Evolutionary conservation across 768 basidiomycete genomes (phyloP), one percentile per base, ranked within the genome.

Genomic region (Tephrocybe sp.): DNA sequence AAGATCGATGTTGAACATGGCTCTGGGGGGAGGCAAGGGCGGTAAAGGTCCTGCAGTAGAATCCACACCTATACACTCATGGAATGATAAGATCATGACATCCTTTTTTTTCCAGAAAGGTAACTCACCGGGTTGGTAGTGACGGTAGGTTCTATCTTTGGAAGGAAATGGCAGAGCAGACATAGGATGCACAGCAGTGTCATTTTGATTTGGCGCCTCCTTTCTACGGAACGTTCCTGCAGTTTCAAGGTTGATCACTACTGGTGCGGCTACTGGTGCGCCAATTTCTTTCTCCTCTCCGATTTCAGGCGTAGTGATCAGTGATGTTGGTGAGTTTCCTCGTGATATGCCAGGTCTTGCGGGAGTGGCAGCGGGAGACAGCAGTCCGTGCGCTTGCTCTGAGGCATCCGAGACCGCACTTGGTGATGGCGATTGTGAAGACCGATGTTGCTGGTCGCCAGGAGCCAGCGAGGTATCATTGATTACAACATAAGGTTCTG

Each of bases 31-130:
- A 30, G 81, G 79, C 23, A 52, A 22, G 40, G 45, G 19, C 33
- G 88, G 87, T 52, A 87, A 73, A 41, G 88, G 87, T 4, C 86
- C 85, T 36, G 87, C 87, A 19, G 78, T 87, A 6, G 85, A 74
- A 66, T 90, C 84, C 1, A 84, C 59, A 43, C 80, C 78, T 73
- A 11, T 16, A 36, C 10, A 33, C 12, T 23, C 16, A 46, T 50
- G 56, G 52, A 35, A 51, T 26, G 54, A 54, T 53, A 43, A 51
- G 60, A 44, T 49, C 45, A 58, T 46, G 32, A 40, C 16, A 50
- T 30, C 40, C 35, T 16, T 32, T 32, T 4, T 33, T 40, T 40
- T 44, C 20, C 30, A 14, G 8, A 38, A 39, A 40, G 23, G 32
- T 6, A 30, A 62, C 71, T 56, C 56, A 73, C 82, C 85, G 42